Conservation (phyloP, 2,329 filamentous ascomycete genomes). For the Sporothrix curviconia region DNA sequence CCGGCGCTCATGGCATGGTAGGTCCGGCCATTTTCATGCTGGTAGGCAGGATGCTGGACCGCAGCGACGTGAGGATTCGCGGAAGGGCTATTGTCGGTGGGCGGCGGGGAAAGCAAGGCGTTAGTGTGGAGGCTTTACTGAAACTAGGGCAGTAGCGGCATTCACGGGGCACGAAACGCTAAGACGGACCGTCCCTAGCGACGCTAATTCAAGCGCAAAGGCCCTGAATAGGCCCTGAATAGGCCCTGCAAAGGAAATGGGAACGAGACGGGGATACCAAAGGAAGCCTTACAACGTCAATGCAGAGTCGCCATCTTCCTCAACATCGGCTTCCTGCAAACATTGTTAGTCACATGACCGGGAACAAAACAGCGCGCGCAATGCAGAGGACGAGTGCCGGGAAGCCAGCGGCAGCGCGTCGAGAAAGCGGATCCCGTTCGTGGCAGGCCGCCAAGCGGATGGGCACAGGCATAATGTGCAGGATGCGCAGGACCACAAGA, state of each 20-base stretch:
- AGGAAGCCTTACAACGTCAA: slow-evolving; percentile 11
- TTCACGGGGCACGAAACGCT: not conserved
- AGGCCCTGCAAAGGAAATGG: too few relatives aligned
- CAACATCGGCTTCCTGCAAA: slow-evolving; percentile 10
- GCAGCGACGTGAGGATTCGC: slow-evolving; percentile 21
- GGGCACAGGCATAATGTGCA: too few relatives aligned
- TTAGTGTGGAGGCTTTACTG: not conserved
- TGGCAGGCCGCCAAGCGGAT: too few relatives aligned
- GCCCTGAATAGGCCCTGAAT: too few relatives aligned
- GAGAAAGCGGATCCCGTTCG: not conserved
- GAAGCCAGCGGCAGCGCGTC: slow-evolving; percentile 8
- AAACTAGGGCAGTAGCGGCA: too few relatives aligned
- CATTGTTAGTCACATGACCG: too few relatives aligned
- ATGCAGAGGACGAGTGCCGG: not conserved
- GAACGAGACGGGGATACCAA: not conserved
- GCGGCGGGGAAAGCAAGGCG: not conserved
- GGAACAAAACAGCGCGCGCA: too few relatives aligned
- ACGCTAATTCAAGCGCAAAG: not conserved
- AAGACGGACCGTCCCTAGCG: not conserved
- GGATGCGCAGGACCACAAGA: too few relatives aligned
- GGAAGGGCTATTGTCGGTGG: slow-evolving; percentile 12
- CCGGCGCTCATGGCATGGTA: slow-evolving; percentile 24
- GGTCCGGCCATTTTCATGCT: slow-evolving; percentile 22
- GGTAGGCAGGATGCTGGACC: slow-evolving; percentile 22
- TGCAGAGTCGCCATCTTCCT: slow-evolving; percentile 13